These are phyloP conservation scores for Aspergillus sclerotioniger DNA, from an alignment of 495 filamentous ascomycete species.

Conservation along the genomic window DNA sequence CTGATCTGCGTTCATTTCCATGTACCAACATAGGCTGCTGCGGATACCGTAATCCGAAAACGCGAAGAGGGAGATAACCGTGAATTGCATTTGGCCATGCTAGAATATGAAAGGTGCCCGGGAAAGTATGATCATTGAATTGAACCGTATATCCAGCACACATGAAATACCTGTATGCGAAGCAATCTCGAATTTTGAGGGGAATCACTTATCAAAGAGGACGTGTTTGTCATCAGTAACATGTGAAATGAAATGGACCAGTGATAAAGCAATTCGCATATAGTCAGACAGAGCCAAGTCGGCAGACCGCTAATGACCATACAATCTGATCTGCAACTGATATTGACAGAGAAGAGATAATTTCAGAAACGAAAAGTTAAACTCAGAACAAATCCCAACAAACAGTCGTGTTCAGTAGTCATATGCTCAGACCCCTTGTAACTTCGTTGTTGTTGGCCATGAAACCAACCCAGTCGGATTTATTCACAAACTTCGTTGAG, in stretches of 20 bases:
- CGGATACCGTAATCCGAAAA: too few relatives aligned
- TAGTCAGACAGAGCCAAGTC: not conserved
- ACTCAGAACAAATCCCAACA: too few relatives aligned
- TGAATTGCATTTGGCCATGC: not conserved
- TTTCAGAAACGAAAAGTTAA: not conserved
- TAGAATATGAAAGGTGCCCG: not conserved
- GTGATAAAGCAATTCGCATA: not conserved
- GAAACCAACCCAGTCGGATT: too few relatives aligned
- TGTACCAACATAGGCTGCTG: too few relatives aligned
- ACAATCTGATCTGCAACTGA: slow-evolving; percentile 12
- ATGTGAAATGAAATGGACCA: not conserved
- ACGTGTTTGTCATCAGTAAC: not conserved
- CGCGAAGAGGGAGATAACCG: not conserved
- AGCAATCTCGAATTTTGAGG: not conserved
- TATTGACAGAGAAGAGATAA: slow-evolving; percentile 22
- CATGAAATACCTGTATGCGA: slow-evolving; percentile 3
- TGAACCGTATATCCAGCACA: not conserved
- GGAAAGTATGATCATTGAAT: not conserved
- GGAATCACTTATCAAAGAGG: not conserved
- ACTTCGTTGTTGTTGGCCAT: too few relatives aligned
- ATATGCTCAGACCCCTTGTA: too few relatives aligned
- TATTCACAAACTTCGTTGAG: too few relatives aligned
- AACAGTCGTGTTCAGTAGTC: too few relatives aligned
- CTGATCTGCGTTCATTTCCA: too few relatives aligned
- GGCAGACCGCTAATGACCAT: not conserved